A percentile compares a stretch with the other conserved stretches of the same genome.
Conservation (phyloP, 1,284 basidiomycete genomes). For the Takashimella koratensis region DNA sequence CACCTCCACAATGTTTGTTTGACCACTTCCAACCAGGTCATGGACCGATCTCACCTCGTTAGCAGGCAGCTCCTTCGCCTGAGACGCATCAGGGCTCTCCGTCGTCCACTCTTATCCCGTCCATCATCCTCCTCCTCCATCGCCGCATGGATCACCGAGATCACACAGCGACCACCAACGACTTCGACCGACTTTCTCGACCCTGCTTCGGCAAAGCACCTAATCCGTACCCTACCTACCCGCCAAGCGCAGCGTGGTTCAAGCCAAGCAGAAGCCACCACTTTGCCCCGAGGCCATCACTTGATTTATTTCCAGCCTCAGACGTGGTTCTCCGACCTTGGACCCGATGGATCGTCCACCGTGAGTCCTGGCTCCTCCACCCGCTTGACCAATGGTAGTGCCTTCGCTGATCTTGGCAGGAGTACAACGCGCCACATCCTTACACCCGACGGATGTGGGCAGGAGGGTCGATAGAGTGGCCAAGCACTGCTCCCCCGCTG, state of each 20-base stretch:
- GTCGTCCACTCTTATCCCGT: neutral
- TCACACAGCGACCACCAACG: slow-evolving; percentile 14
- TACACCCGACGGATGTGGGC: slow-evolving; percentile 82
- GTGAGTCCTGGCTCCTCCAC: slow-evolving; percentile 54
- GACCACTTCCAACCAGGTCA: too few relatives aligned
- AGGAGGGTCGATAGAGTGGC: slow-evolving; percentile 66
- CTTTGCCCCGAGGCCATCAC: slow-evolving; percentile 62
- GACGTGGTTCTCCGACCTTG: slow-evolving; percentile 58
- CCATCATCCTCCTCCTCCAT: neutral
- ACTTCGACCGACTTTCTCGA: slow-evolving; percentile 19
- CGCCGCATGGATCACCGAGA: slow-evolving; percentile 20
- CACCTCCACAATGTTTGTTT: too few relatives aligned
- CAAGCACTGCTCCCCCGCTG: slow-evolving; percentile 49
- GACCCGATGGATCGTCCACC: slow-evolving; percentile 57
- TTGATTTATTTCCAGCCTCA: slow-evolving; percentile 70
- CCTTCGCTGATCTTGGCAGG: slow-evolving; percentile 22
- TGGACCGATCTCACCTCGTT: too few relatives aligned
- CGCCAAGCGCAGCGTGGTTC: slow-evolving; percentile 55
- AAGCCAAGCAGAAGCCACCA: slow-evolving; percentile 12
- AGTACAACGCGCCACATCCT: slow-evolving; percentile 59
- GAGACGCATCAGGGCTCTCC: too few relatives aligned
- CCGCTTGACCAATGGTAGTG: neutral
- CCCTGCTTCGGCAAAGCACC: slow-evolving; percentile 14
- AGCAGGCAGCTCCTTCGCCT: too few relatives aligned
- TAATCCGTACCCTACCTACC: slow-evolving; percentile 60